Conservation (phyloP, 2,329 filamentous ascomycete species). For the Fusarium pilosicola region DNA sequence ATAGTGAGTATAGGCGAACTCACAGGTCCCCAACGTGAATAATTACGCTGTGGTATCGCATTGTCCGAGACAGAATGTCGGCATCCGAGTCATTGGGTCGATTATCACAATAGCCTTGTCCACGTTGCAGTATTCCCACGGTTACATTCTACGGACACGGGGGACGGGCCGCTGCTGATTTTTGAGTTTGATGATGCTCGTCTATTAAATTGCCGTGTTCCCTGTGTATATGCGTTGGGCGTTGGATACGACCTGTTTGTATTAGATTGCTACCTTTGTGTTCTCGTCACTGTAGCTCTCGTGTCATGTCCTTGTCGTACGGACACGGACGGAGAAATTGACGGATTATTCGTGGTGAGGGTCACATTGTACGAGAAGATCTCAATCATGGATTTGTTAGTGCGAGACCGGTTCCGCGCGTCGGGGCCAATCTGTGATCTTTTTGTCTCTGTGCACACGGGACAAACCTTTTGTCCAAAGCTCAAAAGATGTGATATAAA, state of each 20-base stretch:
- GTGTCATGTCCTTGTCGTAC: not conserved
- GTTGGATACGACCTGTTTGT: not conserved
- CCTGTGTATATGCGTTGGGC: not conserved
- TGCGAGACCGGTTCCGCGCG: not conserved
- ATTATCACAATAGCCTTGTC: not conserved
- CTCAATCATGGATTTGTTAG: conserved; percentile 13
- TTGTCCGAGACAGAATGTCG: conserved; percentile 7
- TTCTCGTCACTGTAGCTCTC: not conserved
- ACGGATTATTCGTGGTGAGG: not conserved
- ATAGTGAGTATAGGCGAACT: not conserved
- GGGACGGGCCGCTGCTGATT: conserved; percentile 28
- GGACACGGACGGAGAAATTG: not conserved
- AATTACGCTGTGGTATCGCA: not conserved
- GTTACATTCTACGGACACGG: conserved; percentile 13
- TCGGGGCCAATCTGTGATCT: not conserved
- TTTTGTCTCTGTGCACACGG: not conserved
- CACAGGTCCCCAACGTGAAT: not conserved
- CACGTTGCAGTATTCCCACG: not conserved
- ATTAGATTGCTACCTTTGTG: not conserved
- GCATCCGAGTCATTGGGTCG: conserved; percentile 10
- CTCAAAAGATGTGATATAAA: not conserved
- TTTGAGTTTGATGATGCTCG: conserved; percentile 1
- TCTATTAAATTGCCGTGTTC: conserved; percentile 11
- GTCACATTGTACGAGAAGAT: conserved; percentile 18
- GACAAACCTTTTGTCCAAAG: not conserved